Percentiles rank a stretch among this genome's conserved stretches.
phyloP scores from a whole-genome alignment of 2,329 filamentous ascomycete genomes.

The Aspergillus hortae region DNA sequence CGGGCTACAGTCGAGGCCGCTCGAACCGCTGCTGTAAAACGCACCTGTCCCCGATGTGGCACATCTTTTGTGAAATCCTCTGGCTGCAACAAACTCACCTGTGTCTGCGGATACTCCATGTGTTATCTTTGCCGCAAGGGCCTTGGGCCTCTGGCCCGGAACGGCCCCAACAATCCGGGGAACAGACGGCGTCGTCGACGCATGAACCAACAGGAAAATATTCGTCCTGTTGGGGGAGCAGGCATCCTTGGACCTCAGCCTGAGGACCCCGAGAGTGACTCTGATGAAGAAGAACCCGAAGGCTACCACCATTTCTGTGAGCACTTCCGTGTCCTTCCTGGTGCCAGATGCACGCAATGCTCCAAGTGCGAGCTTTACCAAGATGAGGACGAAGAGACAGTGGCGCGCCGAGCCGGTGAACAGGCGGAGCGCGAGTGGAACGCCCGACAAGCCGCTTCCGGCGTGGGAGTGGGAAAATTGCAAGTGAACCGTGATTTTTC shows the following conservation, averaged over 20 bases:
- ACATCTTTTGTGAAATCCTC: constrained; percentile 89
- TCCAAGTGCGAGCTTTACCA: constrained; percentile 70
- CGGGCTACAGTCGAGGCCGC: constrained; percentile 88
- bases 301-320: constrained; percentile 95
- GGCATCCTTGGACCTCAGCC: constrained; percentile 16
- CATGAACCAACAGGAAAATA: constrained; percentile 16
- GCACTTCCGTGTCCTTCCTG: constrained; percentile 68
- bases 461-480: constrained; percentile 12
- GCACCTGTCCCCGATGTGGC: constrained; percentile 87
- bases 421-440: constrained; percentile 71
- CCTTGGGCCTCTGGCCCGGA: constrained; percentile 26
- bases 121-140: constrained; percentile 92
- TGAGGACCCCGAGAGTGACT: constrained; percentile 11
- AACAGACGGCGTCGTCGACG: constrained; percentile 6
- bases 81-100: constrained; percentile 96
- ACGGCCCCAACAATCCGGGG: constrained; percentile 6
- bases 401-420: constrained; percentile 65
- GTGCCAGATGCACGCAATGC: constrained; percentile 76
- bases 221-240: constrained; percentile 42
- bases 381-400: constrained; percentile 69
- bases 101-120: constrained; percentile 95
- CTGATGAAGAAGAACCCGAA: constrained; percentile 50
- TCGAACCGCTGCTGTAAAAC: constrained; percentile 90
- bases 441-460: constrained; percentile 54
- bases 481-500: constrained; percentile 29